Evolutionary conservation across 2,329 filamentous ascomycete genomes (phyloP).

Genomic region (Fusarium tupiense): DNA sequence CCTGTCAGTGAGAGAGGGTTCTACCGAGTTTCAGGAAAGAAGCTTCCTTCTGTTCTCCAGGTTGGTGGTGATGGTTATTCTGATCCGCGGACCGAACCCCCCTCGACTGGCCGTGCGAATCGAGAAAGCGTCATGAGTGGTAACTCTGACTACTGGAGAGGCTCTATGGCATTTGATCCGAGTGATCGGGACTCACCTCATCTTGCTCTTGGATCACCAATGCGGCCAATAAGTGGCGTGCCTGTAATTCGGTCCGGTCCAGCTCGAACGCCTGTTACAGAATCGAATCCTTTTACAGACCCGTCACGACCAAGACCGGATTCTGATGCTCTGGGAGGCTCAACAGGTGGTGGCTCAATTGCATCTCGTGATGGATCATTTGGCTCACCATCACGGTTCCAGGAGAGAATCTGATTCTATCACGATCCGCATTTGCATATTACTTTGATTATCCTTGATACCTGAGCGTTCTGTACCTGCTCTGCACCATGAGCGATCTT

Average conservation of each 20-base stretch:
- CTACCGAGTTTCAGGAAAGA: slow-evolving; percentile 71
- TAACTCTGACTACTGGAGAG: slow-evolving; percentile 63
- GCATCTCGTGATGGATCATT: slow-evolving; percentile 38
- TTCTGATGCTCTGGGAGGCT: slow-evolving; percentile 39
- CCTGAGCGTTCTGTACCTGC: slow-evolving; percentile 42
- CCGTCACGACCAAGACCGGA: slow-evolving; percentile 44
- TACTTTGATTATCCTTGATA: slow-evolving; percentile 29
- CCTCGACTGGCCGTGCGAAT: slow-evolving; percentile 37
- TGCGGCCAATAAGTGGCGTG: slow-evolving; percentile 69
- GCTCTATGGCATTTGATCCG: slow-evolving; percentile 59
- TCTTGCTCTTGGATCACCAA: slow-evolving; percentile 65
- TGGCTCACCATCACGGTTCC: slow-evolving; percentile 43
- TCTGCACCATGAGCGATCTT: slow-evolving; percentile 34
- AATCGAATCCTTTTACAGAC: slow-evolving; percentile 60
- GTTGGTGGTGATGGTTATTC: slow-evolving; percentile 71
- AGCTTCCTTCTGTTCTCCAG: slow-evolving; percentile 70
- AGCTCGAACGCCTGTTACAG: slow-evolving; percentile 68
- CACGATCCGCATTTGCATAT: not conserved
- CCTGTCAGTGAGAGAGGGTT: slow-evolving; percentile 66
- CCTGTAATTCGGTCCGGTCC: slow-evolving; percentile 73
- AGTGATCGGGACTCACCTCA: slow-evolving; percentile 48
- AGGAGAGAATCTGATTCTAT: slow-evolving; percentile 41
- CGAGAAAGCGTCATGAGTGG: slow-evolving; percentile 57
- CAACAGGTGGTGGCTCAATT: slow-evolving; percentile 31
- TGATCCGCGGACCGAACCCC: slow-evolving; percentile 48